Conservation (phyloP, 1,284 basidiomycete species). For the Golubevia pallescens region DNA sequence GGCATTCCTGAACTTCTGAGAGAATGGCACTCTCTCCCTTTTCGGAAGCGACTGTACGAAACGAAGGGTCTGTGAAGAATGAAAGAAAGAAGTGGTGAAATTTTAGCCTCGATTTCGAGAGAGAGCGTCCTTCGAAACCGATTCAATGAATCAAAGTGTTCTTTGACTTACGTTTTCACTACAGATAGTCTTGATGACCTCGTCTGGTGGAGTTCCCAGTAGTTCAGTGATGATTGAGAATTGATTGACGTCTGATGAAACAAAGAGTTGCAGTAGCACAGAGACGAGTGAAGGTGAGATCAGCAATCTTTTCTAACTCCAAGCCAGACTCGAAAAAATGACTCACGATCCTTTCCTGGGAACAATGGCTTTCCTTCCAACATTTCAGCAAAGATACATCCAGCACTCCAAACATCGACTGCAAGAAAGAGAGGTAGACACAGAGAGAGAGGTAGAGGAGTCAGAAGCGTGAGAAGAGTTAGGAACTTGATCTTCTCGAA, state of each 20-base stretch:
- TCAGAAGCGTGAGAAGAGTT: background rate
- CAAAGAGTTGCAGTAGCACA: background rate
- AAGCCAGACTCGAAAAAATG: background rate
- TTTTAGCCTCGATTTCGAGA: background rate
- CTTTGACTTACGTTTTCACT: constrained; percentile 55
- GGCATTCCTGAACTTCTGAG: constrained; percentile 62
- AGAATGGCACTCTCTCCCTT: constrained; percentile 57
- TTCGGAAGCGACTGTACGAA: constrained; percentile 64
- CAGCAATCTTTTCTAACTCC: background rate
- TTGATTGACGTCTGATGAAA: constrained; percentile 51
- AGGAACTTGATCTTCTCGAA: background rate
- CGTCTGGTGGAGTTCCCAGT: constrained; percentile 63
- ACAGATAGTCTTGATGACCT: constrained; percentile 64
- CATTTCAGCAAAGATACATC: constrained; percentile 65
- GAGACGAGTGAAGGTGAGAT: background rate
- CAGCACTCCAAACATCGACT: constrained; percentile 62
- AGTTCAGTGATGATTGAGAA: constrained; percentile 65
- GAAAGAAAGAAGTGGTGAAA: background rate
- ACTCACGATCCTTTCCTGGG: constrained; percentile 58
- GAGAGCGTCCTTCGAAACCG: background rate
- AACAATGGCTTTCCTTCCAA: constrained; percentile 64
- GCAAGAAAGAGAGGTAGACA: background rate
- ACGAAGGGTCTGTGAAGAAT: constrained; percentile 40
- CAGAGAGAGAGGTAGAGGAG: background rate
- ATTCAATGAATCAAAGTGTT: no score